These are phyloP conservation scores for Arachis hypogaea DNA, from an alignment of 306 rosid genomes.

Conservation along the genomic window DNA sequence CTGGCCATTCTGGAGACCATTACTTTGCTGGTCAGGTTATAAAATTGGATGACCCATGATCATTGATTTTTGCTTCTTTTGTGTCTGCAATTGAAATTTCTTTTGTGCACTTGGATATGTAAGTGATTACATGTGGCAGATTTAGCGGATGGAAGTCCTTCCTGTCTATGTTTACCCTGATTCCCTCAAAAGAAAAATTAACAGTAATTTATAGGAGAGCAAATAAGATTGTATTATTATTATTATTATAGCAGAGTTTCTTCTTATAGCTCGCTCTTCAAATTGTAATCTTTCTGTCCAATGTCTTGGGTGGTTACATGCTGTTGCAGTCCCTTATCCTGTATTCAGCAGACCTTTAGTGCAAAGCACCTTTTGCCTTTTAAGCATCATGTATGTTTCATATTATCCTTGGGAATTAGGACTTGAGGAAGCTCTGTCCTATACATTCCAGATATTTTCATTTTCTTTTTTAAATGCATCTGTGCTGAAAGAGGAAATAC, in stretches of 20 bases:
- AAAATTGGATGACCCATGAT: slow-evolving; percentile 11
- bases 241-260: slow-evolving; percentile 9
- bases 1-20: slow-evolving; percentile 32
- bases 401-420: slow-evolving; percentile 30
- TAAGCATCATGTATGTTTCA: slow-evolving; percentile 19
- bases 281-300: slow-evolving; percentile 33
- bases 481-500: slow-evolving; percentile 20
- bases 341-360: slow-evolving; percentile 34
- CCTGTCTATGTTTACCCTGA: not conserved
- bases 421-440: slow-evolving; percentile 32
- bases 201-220: not conserved
- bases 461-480: not conserved
- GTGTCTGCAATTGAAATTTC: slow-evolving; percentile 7
- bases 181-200: slow-evolving; percentile 3
- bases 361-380: slow-evolving; percentile 21
- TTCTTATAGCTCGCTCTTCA: not conserved
- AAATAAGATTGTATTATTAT: not conserved
- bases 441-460: slow-evolving; percentile 23
- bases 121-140: slow-evolving; percentile 28
- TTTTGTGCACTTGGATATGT: slow-evolving; percentile 18
- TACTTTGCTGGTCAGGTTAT: slow-evolving; percentile 23
- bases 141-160: slow-evolving; percentile 22
- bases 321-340: slow-evolving; percentile 4
- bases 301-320: slow-evolving; percentile 26
- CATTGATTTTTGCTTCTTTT: slow-evolving; percentile 16